phyloP scores from a whole-genome alignment of 768 basidiomycete genomes.

The Hydnum rufescens region DNA sequence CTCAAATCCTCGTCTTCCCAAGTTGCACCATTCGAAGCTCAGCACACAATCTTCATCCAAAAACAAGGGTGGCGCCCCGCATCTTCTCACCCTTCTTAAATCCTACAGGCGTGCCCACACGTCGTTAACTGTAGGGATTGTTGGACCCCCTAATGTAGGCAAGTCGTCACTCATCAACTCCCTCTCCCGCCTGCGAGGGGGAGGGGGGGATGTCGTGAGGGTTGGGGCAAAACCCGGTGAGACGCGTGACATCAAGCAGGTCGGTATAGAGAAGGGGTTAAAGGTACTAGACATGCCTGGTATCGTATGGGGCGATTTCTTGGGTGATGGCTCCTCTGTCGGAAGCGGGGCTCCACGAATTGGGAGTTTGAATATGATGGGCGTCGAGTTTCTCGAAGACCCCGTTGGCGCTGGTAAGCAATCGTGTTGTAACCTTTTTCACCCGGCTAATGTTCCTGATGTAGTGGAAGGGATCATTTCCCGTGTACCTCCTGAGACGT shows the following conservation, averaged over 20 bases:
- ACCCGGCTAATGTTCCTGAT: neutral
- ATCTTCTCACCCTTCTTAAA: conserved; percentile 65
- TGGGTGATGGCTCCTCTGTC: conserved; percentile 51
- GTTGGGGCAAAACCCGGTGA: conserved; percentile 91
- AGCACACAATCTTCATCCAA: conserved; percentile 13
- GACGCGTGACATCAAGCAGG: conserved; percentile 77
- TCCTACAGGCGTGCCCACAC: conserved; percentile 26
- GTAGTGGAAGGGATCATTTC: conserved; percentile 72
- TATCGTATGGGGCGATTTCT: conserved; percentile 38
- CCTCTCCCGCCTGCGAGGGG: conserved; percentile 61
- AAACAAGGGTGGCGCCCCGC: conserved; percentile 27
- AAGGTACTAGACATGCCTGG: conserved; percentile 91
- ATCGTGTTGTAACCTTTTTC: neutral
- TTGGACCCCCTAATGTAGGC: conserved; percentile 94
- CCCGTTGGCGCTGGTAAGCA: conserved; percentile 66
- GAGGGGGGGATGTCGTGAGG: conserved; percentile 35
- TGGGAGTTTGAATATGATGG: conserved; percentile 62
- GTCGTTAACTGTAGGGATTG: conserved; percentile 63
- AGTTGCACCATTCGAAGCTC: conserved; percentile 51
- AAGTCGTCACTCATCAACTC: conserved; percentile 92
- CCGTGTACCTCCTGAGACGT: conserved; percentile 45
- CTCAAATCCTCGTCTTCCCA: conserved; percentile 73
- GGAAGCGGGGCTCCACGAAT: conserved; percentile 16
- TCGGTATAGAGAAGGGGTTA: conserved; percentile 83
- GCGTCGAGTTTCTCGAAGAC: conserved; percentile 80